Percentiles rank a stretch among this genome's conserved stretches.
phyloP scores from a whole-genome alignment of 2,329 filamentous ascomycete genomes.

The Amauroascus verrucosus region DNA sequence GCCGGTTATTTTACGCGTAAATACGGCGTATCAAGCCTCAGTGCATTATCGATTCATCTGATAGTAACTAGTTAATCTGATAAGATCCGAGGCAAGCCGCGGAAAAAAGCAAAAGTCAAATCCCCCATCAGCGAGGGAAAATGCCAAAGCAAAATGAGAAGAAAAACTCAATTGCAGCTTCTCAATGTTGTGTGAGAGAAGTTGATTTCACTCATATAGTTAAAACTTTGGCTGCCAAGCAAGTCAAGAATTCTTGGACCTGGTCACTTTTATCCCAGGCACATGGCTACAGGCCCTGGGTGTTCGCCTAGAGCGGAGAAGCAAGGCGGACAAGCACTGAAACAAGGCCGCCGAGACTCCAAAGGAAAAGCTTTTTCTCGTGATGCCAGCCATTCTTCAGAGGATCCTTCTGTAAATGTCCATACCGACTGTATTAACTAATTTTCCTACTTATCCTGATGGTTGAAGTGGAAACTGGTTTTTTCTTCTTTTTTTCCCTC shows the following conservation, averaged over 20 bases:
- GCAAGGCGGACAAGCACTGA: neutral
- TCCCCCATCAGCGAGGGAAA: too few relatives aligned
- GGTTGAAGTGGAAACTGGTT: too few relatives aligned
- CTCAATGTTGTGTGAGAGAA: too few relatives aligned
- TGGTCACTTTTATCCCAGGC: neutral
- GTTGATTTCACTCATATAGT: too few relatives aligned
- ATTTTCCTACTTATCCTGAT: too few relatives aligned
- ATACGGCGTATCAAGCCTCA: neutral
- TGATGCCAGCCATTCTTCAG: too few relatives aligned
- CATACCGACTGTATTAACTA: too few relatives aligned
- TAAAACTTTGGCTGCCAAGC: too few relatives aligned
- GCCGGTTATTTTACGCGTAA: constrained; percentile 5
- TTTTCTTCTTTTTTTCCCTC: too few relatives aligned
- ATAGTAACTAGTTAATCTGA: neutral
- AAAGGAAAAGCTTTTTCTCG: neutral
- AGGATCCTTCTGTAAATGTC: neutral
- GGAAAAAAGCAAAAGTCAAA: neutral
- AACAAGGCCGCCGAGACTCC: constrained; percentile 4
- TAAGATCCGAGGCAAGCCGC: neutral
- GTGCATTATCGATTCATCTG: neutral
- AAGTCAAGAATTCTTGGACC: neutral
- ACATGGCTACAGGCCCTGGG: neutral
- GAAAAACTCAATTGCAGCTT: too few relatives aligned
- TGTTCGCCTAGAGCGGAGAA: neutral
- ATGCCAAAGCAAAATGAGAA: neutral